phyloP scores from a whole-genome alignment of 2,329 filamentous ascomycete genomes.

The Neonectria magnoliae region DNA sequence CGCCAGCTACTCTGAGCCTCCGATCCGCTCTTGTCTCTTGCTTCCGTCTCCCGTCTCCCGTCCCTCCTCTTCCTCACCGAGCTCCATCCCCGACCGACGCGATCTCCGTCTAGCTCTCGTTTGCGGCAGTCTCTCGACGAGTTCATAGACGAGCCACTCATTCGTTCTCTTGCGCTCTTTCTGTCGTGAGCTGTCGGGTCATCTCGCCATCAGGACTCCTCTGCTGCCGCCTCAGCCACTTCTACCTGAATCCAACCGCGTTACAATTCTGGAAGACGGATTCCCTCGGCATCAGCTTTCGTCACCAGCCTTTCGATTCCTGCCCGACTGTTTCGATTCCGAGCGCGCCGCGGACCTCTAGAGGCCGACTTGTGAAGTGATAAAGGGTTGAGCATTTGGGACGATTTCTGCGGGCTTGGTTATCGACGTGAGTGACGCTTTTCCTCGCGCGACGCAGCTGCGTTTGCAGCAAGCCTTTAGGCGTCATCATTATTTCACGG shows the following conservation, averaged over 20 bases:
- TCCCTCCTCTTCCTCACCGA: constrained; percentile 42
- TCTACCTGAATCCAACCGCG: constrained; percentile 32
- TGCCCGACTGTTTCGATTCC: constrained; percentile 30
- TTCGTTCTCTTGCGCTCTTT: constrained; percentile 20
- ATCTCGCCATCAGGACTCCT: constrained; percentile 24
- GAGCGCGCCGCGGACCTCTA: constrained; percentile 35
- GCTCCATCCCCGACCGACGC: constrained; percentile 44
- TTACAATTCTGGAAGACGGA: constrained; percentile 36
- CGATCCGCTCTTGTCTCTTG: constrained; percentile 50
- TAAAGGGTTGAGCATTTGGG: constrained; percentile 40
- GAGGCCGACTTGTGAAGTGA: constrained; percentile 41
- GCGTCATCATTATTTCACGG: background rate
- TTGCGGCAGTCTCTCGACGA: constrained; percentile 26
- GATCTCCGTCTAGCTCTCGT: constrained; percentile 38
- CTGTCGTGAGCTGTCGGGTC: constrained; percentile 7
- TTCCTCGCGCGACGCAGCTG: constrained; percentile 26
- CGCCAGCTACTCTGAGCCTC: constrained; percentile 58
- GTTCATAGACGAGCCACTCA: constrained; percentile 31
- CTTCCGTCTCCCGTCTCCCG: constrained; percentile 34
- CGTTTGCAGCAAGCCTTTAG: constrained; percentile 19
- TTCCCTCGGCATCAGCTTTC: constrained; percentile 22
- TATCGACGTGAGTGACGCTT: constrained; percentile 39
- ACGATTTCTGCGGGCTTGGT: constrained; percentile 34
- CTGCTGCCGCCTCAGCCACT: constrained; percentile 30
- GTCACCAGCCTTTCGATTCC: constrained; percentile 25